Conservation (phyloP, 345 rosid genomes). For the Trapa incisa region DNA sequence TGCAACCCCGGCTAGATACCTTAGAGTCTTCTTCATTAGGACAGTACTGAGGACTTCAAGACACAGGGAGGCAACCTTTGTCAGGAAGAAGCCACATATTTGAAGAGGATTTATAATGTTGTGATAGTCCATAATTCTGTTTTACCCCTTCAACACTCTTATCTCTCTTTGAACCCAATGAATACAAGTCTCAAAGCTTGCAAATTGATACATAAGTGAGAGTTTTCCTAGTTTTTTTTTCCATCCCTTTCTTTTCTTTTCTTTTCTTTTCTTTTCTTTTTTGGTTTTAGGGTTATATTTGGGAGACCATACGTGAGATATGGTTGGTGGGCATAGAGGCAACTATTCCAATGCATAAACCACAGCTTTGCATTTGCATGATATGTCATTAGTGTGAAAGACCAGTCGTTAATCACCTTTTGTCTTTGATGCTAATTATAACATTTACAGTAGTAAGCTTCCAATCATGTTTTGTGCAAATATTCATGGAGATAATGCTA, state of each 20-base stretch:
- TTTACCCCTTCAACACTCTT: background rate
- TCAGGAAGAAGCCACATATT: conserved; percentile 15
- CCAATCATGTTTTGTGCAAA: background rate
- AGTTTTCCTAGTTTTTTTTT: background rate
- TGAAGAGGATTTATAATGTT: conserved; percentile 13
- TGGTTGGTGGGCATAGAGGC: conserved; percentile 1
- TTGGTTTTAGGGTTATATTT: background rate
- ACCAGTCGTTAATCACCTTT: background rate
- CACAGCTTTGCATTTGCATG: background rate
- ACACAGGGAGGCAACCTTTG: conserved; percentile 14
- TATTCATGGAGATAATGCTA: background rate
- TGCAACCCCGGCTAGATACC: conserved; percentile 76
- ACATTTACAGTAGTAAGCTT: background rate
- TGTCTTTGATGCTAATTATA: background rate
- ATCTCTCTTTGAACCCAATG: conserved; percentile 1
- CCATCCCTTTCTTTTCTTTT: background rate
- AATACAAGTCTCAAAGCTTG: background rate
- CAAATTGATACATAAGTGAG: background rate
- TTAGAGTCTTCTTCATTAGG: conserved; percentile 62
- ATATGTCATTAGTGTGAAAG: background rate
- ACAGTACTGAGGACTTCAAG: conserved; percentile 11
- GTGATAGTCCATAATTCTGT: conserved; percentile 8
- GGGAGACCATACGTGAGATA: background rate
- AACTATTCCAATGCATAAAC: background rate
- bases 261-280: background rate